These are phyloP conservation scores for Corchorus capsularis DNA, from an alignment of 345 rosid genomes.

Conservation along the genomic window DNA sequence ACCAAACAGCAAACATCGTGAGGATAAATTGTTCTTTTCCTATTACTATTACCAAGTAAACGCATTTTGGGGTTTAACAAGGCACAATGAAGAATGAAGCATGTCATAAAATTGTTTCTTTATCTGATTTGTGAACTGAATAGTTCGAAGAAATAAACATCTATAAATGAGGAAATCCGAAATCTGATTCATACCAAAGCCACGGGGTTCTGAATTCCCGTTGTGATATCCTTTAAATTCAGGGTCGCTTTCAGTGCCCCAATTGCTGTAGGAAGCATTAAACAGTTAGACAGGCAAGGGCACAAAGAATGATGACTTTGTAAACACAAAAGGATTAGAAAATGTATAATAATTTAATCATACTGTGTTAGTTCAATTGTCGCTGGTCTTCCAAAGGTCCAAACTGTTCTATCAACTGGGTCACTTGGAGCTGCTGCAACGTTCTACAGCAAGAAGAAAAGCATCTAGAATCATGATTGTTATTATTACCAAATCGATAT, in stretches of 20 bases:
- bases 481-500: background rate
- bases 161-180: background rate
- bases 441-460: constrained; percentile 46
- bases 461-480: background rate
- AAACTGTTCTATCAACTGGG: constrained; percentile 76
- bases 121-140: background rate
- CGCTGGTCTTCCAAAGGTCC: constrained; percentile 79
- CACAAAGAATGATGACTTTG: constrained; percentile 2
- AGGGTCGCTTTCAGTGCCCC: constrained; percentile 94
- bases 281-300: constrained; percentile 12
- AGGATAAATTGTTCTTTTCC: background rate
- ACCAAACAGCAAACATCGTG: background rate
- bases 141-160: background rate
- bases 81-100: background rate
- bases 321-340: background rate
- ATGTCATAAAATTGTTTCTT: background rate
- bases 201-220: constrained; percentile 92
- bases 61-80: background rate
- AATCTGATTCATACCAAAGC: constrained; percentile 56
- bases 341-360: constrained; percentile 20
- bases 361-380: constrained; percentile 94
- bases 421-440: constrained; percentile 68
- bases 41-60: background rate
- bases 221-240: constrained; percentile 92
- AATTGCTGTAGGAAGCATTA: constrained; percentile 57